Percentiles rank a stretch among this genome's conserved stretches.
Conservation (phyloP, 306 rosid genomes). For the Cucurbita moschata region DNA sequence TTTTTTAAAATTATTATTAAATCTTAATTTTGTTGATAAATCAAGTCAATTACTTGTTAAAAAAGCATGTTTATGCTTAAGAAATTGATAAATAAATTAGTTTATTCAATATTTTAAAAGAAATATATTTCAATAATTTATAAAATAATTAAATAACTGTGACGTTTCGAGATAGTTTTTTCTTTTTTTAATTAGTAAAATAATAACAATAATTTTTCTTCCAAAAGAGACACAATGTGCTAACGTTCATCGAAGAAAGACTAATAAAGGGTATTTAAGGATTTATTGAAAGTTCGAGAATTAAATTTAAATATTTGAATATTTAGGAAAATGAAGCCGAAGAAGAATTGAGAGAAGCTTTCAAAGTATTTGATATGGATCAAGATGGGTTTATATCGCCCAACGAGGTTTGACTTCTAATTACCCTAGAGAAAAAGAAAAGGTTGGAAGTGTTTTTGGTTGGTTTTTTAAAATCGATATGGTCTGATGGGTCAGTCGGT, state of each 20-base stretch:
- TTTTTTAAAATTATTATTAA: not conserved
- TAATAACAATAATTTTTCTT: no score
- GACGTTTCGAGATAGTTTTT: no score
- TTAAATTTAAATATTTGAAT: not conserved
- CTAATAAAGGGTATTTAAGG: no score
- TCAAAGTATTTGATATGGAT: slow-evolving; percentile 84
- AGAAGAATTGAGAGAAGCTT: slow-evolving; percentile 78
- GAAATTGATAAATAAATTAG: not conserved
- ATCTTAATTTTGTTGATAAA: not conserved
- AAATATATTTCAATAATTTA: no score
- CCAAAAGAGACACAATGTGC: no score
- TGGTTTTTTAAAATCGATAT: no score
- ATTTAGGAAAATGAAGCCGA: slow-evolving; percentile 64
- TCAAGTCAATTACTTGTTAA: not conserved
- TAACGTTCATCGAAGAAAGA: no score
- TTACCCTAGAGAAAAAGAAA: not conserved
- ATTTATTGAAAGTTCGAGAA: no score
- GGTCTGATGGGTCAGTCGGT: no score
- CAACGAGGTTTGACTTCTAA: slow-evolving; percentile 35
- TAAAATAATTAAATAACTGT: no score
- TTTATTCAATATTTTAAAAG: not conserved
- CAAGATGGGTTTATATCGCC: slow-evolving; percentile 83
- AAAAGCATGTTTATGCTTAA: not conserved
- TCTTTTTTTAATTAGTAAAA: no score
- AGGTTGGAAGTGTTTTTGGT: no score